phyloP scores from a whole-genome alignment of 2,329 filamentous ascomycete genomes.

The Elsinoe fawcettii region DNA sequence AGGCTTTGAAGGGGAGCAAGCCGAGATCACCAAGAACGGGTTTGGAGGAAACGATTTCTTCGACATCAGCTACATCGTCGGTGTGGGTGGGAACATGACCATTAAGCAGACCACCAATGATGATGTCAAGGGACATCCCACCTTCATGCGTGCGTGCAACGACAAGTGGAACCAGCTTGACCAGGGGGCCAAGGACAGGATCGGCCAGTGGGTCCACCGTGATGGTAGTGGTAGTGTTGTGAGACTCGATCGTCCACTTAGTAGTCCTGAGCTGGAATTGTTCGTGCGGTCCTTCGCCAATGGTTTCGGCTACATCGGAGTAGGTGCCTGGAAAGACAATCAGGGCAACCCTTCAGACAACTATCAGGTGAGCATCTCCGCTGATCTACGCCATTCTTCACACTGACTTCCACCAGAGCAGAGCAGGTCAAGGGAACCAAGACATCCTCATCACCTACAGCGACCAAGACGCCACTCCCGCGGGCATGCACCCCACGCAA shows the following conservation, averaged over 20 bases:
- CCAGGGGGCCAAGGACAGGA: conserved; percentile 27
- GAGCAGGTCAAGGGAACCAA: conserved; percentile 33
- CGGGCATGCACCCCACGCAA: neutral
- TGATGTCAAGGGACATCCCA: conserved; percentile 33
- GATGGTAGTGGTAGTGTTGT: conserved; percentile 7
- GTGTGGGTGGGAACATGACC: conserved; percentile 37
- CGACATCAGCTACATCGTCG: conserved; percentile 32
- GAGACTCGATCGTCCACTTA: conserved; percentile 30
- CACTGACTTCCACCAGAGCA: too few species aligned
- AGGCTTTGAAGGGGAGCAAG: conserved; percentile 35
- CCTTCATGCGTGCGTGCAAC: conserved; percentile 36
- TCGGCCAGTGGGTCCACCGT: conserved; percentile 28
- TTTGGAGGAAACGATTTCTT: conserved; percentile 30
- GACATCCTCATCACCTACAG: conserved; percentile 34
- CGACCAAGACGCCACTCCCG: conserved; percentile 19
- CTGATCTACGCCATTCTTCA: too few species aligned
- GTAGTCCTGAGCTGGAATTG: conserved; percentile 29
- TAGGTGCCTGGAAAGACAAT: conserved; percentile 32
- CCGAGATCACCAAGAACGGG: conserved; percentile 36
- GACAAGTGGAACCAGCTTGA: conserved; percentile 29
- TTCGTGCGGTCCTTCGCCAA: conserved; percentile 32
- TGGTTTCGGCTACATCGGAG: conserved; percentile 34
- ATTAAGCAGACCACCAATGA: conserved; percentile 32
- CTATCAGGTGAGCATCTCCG: conserved; percentile 21
- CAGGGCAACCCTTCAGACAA: conserved; percentile 31